phyloP scores from a whole-genome alignment of 2,329 filamentous ascomycete genomes.

The Cladobotryum protrusum region DNA sequence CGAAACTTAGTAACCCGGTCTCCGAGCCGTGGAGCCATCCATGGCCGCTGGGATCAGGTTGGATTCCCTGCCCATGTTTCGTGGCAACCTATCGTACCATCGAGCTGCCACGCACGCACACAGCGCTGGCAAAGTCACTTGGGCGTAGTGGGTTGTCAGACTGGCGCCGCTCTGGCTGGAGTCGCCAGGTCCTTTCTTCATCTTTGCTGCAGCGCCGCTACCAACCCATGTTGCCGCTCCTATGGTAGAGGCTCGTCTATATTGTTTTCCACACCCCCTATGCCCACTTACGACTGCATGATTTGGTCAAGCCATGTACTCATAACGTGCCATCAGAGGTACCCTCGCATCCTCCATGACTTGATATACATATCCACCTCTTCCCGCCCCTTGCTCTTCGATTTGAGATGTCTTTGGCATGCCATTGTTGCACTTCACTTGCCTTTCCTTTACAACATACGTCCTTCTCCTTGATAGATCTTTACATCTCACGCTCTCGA shows the following conservation, averaged over 20 bases:
- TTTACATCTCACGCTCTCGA: conserved; percentile 19
- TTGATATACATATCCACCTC: conserved; percentile 1
- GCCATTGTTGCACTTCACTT: not conserved
- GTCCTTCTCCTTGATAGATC: conserved; percentile 12
- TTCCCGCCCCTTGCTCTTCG: not conserved
- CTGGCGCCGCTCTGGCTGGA: conserved; percentile 12
- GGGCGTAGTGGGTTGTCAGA: conserved; percentile 12
- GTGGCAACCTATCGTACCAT: conserved; percentile 9
- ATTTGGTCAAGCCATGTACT: conserved; percentile 5
- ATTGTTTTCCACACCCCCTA: conserved; percentile 11
- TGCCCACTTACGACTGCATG: conserved; percentile 3
- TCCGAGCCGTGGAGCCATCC: conserved; percentile 10
- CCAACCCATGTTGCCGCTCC: conserved; percentile 9
- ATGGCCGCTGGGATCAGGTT: not conserved
- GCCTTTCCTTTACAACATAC: not conserved
- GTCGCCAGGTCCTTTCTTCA: conserved; percentile 10
- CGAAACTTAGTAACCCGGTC: conserved; percentile 14
- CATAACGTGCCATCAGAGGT: conserved; percentile 7
- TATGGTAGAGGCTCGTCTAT: conserved; percentile 8
- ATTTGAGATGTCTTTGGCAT: not conserved
- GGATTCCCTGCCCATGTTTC: conserved; percentile 8
- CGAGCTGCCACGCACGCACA: conserved; percentile 9
- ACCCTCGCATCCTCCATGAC: conserved; percentile 3
- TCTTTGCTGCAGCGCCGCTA: conserved; percentile 8
- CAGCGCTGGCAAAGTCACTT: conserved; percentile 4